Conservation (phyloP, 805 yeast genomes). For the Candida sphagnicola region DNA sequence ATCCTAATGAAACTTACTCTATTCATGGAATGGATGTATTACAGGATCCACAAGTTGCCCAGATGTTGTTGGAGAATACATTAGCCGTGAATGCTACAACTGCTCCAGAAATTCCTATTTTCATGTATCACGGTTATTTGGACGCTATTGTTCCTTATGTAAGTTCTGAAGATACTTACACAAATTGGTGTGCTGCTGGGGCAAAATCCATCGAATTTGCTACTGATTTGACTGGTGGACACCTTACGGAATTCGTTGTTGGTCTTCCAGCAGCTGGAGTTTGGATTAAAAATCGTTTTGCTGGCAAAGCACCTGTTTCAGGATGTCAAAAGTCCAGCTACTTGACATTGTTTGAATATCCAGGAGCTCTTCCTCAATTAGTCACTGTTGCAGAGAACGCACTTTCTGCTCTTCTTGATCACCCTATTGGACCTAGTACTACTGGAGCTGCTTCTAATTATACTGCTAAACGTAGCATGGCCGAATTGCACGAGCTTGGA, state of each 20-base stretch:
- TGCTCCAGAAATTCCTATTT: constrained; percentile 19
- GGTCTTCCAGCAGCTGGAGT: constrained; percentile 19
- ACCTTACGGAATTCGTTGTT: constrained; percentile 16
- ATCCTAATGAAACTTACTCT: constrained; percentile 4
- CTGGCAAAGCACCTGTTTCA: constrained; percentile 41
- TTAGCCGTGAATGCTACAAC: constrained; percentile 13
- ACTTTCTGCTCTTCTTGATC: not conserved
- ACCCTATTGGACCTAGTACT: not conserved
- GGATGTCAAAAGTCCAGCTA: constrained; percentile 23
- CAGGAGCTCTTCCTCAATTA: not conserved
- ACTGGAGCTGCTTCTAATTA: too few relatives aligned
- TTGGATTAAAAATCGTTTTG: constrained; percentile 16
- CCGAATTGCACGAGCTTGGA: not conserved
- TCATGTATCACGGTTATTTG: constrained; percentile 15
- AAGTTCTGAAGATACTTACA: constrained; percentile 17
- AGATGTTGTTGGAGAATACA: constrained; percentile 16
- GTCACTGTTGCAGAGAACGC: not conserved
- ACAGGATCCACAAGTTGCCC: constrained; percentile 8
- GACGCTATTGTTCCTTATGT: constrained; percentile 18
- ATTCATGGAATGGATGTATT: constrained; percentile 15
- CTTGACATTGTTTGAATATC: not conserved
- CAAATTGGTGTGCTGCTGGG: constrained; percentile 25
- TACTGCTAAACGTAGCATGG: not conserved
- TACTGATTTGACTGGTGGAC: constrained; percentile 22
- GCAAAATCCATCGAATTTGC: constrained; percentile 25